Evolutionary conservation across 2,329 filamentous ascomycete genomes (phyloP).

Genomic region (Colletotrichum phormii): DNA sequence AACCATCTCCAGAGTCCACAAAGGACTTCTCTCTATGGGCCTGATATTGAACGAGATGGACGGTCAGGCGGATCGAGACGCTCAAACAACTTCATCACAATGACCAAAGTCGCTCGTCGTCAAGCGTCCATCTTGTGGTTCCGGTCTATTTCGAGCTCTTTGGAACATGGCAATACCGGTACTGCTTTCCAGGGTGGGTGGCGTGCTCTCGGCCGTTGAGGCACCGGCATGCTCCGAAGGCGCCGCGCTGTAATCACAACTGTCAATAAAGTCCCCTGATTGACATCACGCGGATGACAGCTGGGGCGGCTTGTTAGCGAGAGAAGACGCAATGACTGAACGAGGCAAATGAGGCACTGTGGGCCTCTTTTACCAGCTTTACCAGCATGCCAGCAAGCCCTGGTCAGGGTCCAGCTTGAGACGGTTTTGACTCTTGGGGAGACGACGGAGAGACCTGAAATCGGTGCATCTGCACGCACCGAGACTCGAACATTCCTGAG

Average conservation of each 20-base stretch:
- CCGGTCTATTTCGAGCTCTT: slow-evolving; percentile 10
- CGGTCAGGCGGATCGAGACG: slow-evolving; percentile 16
- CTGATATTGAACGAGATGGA: not conserved
- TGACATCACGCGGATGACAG: not conserved
- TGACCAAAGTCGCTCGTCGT: not conserved
- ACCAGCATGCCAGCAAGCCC: not conserved
- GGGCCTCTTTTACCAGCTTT: not conserved
- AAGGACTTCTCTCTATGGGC: not conserved
- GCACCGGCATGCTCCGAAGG: slow-evolving; percentile 6
- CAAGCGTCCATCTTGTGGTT: slow-evolving; percentile 1
- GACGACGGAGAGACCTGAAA: slow-evolving; percentile 15
- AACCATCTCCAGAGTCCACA: not conserved
- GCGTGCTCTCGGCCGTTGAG: slow-evolving; percentile 21
- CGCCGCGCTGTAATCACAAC: not conserved
- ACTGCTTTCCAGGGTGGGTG: not conserved
- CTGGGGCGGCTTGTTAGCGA: not conserved
- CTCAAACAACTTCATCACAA: not conserved
- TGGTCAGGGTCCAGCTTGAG: slow-evolving; percentile 22
- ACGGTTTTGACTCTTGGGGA: slow-evolving; percentile 12
- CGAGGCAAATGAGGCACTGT: slow-evolving; percentile 12
- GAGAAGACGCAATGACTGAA: slow-evolving; percentile 1
- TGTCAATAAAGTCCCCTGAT: not conserved
- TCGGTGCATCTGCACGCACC: slow-evolving; percentile 18
- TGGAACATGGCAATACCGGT: slow-evolving; percentile 31
- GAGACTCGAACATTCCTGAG: slow-evolving; percentile 17